Percentiles rank a stretch among this genome's conserved stretches.
These are phyloP conservation scores for Russula sp. DNA, from an alignment of 768 basidiomycete genomes.

Conservation along the genomic window DNA sequence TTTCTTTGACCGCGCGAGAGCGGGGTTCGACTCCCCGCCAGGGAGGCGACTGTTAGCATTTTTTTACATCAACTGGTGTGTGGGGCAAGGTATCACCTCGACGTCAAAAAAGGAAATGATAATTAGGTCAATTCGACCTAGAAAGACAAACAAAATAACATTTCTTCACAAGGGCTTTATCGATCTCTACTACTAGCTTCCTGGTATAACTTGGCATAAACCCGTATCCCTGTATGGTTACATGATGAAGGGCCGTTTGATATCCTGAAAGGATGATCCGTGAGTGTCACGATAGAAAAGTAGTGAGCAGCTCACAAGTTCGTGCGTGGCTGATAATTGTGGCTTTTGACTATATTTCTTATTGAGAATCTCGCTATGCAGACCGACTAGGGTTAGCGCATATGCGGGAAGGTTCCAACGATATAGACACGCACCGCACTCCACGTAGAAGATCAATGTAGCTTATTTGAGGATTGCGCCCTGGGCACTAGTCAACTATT, in stretches of 20 bases:
- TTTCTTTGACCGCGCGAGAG: slow-evolving; percentile 34
- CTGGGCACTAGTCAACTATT: slow-evolving; percentile 5
- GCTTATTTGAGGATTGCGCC: slow-evolving; percentile 41
- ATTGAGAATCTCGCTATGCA: slow-evolving; percentile 49
- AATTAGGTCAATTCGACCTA: background rate
- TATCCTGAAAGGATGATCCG: slow-evolving; percentile 4
- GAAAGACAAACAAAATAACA: background rate
- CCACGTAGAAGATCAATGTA: slow-evolving; percentile 24
- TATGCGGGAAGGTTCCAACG: background rate
- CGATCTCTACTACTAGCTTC: background rate
- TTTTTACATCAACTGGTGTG: background rate
- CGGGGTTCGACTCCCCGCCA: slow-evolving; percentile 40
- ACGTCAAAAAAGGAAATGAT: background rate
- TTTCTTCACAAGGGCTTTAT: background rate
- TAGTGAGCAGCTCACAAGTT: slow-evolving; percentile 45
- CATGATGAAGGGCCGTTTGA: slow-evolving; percentile 11
- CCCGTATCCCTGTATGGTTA: slow-evolving; percentile 4
- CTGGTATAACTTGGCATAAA: background rate
- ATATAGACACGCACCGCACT: slow-evolving; percentile 17
- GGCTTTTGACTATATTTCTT: slow-evolving; percentile 67
- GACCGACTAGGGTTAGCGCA: background rate
- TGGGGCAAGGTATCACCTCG: too few relatives aligned
- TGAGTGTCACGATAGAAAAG: background rate
- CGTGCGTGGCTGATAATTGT: slow-evolving; percentile 71
- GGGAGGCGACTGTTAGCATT: slow-evolving; percentile 17